phyloP scores from a whole-genome alignment of 179 eudicot species.

The Vitellaria paradoxa region DNA sequence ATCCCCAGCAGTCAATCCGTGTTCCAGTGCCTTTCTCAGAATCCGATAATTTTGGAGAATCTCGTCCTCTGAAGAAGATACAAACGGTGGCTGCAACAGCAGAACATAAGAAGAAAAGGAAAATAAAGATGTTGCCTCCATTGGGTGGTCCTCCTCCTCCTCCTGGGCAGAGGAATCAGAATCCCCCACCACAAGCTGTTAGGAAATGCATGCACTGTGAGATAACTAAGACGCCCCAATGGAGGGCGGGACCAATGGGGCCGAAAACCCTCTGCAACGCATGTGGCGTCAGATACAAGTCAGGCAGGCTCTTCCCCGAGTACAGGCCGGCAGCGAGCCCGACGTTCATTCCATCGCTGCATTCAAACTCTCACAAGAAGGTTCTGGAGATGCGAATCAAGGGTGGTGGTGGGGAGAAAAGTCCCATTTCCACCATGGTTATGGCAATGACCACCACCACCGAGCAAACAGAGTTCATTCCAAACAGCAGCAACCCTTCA shows the following conservation, averaged over 20 bases:
- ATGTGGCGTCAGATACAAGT: conserved; percentile 80
- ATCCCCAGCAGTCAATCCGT: conserved; percentile 18
- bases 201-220: conserved; percentile 82
- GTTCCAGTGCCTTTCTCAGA: conserved; percentile 30
- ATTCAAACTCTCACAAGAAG: conserved; percentile 86
- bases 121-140: conserved; percentile 30
- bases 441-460: background rate
- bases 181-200: conserved; percentile 25
- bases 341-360: conserved; percentile 61
- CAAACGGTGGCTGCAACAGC: too few species aligned
- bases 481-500: conserved; percentile 19
- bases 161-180: conserved; percentile 16
- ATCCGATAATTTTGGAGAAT: conserved; percentile 34
- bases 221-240: conserved; percentile 85
- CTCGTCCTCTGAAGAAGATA: conserved; percentile 27
- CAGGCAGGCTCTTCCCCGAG: conserved; percentile 84
- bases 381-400: conserved; percentile 77
- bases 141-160: background rate
- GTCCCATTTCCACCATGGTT: background rate
- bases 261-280: conserved; percentile 86
- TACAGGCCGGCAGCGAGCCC: conserved; percentile 92
- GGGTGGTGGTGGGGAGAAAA: background rate
- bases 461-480: conserved; percentile 29
- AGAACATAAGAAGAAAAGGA: conserved; percentile 38
- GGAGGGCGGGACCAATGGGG: conserved; percentile 90